Evolutionary conservation across 2,329 filamentous ascomycete species (phyloP), one percentile per base, ranked within the genome.

Genomic region (Aspergillus japonicus): DNA sequence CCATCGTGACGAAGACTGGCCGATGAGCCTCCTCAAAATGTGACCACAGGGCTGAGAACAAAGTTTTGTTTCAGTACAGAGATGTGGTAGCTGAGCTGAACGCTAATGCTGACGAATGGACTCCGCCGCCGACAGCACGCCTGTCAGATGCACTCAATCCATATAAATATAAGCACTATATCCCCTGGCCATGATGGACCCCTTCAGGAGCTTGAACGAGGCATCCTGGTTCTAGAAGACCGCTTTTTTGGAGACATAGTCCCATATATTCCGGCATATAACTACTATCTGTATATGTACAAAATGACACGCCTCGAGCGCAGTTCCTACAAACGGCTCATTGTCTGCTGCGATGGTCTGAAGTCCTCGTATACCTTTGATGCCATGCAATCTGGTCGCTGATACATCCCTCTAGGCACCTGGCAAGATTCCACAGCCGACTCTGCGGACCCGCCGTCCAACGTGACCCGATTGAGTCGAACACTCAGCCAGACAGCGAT

Each of bases 391-490:
- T 8, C 26, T 29, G 2, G 3, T 31, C 6, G 44, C 26, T 33
- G 6, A 7, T 31, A 16, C 4, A 19, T 8, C 23, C 6, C 23
- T 21, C 23, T 24, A 68, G 66, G 67, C 31, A 75, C 72, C 7
- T 75, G 72, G 72, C 68, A 74, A 42, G 69, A 74, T 54, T 66
- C 71, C 3, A 66, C 65, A 19, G 68, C 68, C 23, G 64, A 67
- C 16, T 59, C 66, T 47, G 66, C 65, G 31, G 64, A 71, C 54
- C 67, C 68, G 4, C 74, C 76, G 3, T 75, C 75, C 7, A 79
- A 79, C 58, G 75, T 79, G 21, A 77, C 74, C 1, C 71, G 75
- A 1, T 69, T 79, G 29, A 67, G 68, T 2, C 72, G 75, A 54
- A 74, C 73, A 6, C 64, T 78, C 23, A 69, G 69, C 21, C 66